Conservation (phyloP, 495 filamentous ascomycete species). For the Viridothelium virens region DNA sequence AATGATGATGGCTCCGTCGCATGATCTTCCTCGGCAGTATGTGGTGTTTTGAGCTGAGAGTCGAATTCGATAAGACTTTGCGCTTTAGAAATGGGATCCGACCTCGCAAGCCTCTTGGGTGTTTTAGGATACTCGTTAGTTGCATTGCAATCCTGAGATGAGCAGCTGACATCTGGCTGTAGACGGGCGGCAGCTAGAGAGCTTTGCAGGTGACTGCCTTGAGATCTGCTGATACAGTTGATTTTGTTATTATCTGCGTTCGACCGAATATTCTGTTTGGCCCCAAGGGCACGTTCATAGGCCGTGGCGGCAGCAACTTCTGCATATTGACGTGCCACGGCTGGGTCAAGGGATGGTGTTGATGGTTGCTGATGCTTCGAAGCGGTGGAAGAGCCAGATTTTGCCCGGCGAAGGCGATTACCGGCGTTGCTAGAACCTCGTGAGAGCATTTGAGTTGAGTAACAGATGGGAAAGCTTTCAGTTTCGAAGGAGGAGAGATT, state of each 20-base stretch:
- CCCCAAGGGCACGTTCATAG: slow-evolving; percentile 26
- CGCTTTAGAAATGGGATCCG: background rate
- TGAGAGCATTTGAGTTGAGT: slow-evolving; percentile 26
- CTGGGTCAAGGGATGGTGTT: slow-evolving; percentile 25
- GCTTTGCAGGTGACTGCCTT: slow-evolving; percentile 25
- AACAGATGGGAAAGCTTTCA: background rate
- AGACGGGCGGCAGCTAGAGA: background rate
- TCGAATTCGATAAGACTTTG: background rate
- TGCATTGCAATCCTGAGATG: background rate
- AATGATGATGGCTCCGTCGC: slow-evolving; percentile 1
- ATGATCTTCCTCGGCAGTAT: slow-evolving; percentile 7
- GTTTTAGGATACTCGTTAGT: background rate
- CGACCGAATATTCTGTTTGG: slow-evolving; percentile 13
- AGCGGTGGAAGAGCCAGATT: slow-evolving; percentile 29
- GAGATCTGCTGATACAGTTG: slow-evolving; percentile 23
- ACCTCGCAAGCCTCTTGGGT: background rate
- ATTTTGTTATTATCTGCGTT: slow-evolving; percentile 19
- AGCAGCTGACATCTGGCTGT: slow-evolving; percentile 14
- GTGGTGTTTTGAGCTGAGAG: background rate
- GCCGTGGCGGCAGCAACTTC: slow-evolving; percentile 32
- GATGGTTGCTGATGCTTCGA: slow-evolving; percentile 14
- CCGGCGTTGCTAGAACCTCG: slow-evolving; percentile 29
- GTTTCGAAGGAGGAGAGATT: background rate
- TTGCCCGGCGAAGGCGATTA: slow-evolving; percentile 29
- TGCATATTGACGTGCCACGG: slow-evolving; percentile 30